Conservation (phyloP, 179 eudicot genomes). For the Vitellaria paradoxa region DNA sequence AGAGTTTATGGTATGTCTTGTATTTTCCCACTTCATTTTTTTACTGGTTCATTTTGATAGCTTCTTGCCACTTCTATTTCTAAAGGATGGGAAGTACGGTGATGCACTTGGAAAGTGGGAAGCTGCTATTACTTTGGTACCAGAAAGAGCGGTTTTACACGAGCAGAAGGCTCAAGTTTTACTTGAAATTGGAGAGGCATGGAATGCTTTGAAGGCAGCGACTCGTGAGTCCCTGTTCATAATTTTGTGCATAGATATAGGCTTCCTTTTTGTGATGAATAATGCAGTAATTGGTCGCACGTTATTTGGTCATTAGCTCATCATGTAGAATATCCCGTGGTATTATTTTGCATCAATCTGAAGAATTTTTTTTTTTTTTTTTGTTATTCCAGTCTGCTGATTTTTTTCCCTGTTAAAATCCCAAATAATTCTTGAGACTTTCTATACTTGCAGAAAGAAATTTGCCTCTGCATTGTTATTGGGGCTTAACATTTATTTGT, state of each 20-base stretch:
- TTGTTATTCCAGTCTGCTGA: neutral
- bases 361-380: neutral
- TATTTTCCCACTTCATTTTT: neutral
- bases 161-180: slow-evolving; percentile 91
- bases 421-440: neutral
- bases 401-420: slow-evolving; percentile 1
- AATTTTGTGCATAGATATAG: neutral
- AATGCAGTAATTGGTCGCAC: neutral
- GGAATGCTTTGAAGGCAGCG: slow-evolving; percentile 89
- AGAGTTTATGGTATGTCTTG: neutral
- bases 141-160: slow-evolving; percentile 62
- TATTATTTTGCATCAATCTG: too few species aligned
- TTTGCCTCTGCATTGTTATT: neutral
- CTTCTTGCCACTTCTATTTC: slow-evolving; percentile 10
- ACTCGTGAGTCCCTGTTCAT: slow-evolving; percentile 38
- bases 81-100: slow-evolving; percentile 70
- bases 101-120: slow-evolving; percentile 96
- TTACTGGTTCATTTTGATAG: neutral
- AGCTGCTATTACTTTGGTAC: slow-evolving; percentile 69
- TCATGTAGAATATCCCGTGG: neutral
- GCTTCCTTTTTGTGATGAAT: neutral
- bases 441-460: neutral
- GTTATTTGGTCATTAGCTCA: neutral
- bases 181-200: slow-evolving; percentile 82
- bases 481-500: neutral